Evolutionary conservation across 495 filamentous ascomycete species (phyloP).

Genomic region (Penicillium longicatenatum): DNA sequence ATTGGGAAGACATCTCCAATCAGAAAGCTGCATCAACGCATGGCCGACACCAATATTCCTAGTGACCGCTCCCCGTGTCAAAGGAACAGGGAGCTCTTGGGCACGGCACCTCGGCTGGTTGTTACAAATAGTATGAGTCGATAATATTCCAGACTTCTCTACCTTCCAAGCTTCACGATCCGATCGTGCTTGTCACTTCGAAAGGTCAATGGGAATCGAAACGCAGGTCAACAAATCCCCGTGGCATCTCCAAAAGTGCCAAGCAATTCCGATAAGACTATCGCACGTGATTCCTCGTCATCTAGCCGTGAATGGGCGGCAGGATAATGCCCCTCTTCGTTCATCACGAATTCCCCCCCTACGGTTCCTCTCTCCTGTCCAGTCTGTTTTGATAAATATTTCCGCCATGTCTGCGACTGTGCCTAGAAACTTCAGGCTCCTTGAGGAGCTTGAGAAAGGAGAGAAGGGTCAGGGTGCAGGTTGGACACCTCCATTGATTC

Average conservation of each 20-base stretch:
- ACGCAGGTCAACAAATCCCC: conserved; percentile 25
- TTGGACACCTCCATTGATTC: conserved; percentile 32
- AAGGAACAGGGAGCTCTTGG: conserved; percentile 15
- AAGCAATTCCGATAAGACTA: conserved; percentile 36
- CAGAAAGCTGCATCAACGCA: conserved; percentile 33
- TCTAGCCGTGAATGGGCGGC: conserved; percentile 10
- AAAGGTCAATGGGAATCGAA: conserved; percentile 5
- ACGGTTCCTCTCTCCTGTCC: conserved; percentile 9
- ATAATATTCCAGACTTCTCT: too few relatives aligned
- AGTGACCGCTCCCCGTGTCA: conserved; percentile 23
- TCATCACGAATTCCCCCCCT: conserved; percentile 18
- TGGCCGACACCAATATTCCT: conserved; percentile 28
- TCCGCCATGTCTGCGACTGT: conserved; percentile 76
- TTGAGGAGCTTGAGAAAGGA: conserved; percentile 98
- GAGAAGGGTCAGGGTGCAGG: conserved; percentile 96
- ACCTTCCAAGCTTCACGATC: not conserved
- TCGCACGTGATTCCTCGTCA: conserved; percentile 34
- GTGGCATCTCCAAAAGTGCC: conserved; percentile 43
- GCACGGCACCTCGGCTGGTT: not conserved
- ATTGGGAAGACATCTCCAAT: conserved; percentile 82
- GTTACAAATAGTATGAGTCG: not conserved
- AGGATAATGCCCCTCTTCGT: conserved; percentile 27
- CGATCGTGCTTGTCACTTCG: not conserved
- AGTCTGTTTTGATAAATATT: not conserved
- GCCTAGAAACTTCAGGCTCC: conserved; percentile 90